A percentile compares a stretch with the other conserved stretches of the same genome.
These are phyloP conservation scores for Mucor piriformis DNA, from an alignment of 371 early-diverging fungal species.

Conservation along the genomic window DNA sequence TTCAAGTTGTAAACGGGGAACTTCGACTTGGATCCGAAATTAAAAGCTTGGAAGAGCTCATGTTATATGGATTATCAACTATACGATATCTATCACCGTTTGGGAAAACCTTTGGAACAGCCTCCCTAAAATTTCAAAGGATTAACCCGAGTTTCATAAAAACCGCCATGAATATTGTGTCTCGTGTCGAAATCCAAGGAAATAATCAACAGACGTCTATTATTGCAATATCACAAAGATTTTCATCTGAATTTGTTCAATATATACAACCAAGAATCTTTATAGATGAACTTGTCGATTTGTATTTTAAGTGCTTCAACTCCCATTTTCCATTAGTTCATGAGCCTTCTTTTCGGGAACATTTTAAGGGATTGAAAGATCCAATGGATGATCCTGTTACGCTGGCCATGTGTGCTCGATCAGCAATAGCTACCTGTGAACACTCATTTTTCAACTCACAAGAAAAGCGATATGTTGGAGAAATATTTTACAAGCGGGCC, in stretches of 20 bases:
- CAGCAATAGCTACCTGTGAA: constrained; percentile 6
- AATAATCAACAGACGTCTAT: background rate
- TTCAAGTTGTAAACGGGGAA: constrained; percentile 3
- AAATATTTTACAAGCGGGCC: constrained; percentile 13
- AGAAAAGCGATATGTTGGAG: constrained; percentile 21
- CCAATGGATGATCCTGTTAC: constrained; percentile 19
- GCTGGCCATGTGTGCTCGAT: constrained; percentile 15
- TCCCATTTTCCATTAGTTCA: constrained; percentile 11
- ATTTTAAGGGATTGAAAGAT: background rate
- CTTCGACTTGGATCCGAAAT: constrained; percentile 11
- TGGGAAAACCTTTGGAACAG: constrained; percentile 10
- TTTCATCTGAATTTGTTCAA: background rate
- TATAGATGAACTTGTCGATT: constrained; percentile 6
- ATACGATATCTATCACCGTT: constrained; percentile 28
- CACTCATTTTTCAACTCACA: constrained; percentile 10
- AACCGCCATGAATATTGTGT: constrained; percentile 1
- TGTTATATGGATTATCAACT: constrained; percentile 9
- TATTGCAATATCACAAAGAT: background rate
- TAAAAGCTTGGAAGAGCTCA: constrained; percentile 10
- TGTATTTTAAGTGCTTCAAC: constrained; percentile 19
- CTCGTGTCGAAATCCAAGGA: background rate
- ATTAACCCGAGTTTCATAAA: constrained; percentile 2
- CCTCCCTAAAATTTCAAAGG: constrained; percentile 7
- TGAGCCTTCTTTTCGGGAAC: constrained; percentile 18
- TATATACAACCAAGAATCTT: background rate